Conservation (phyloP, 345 rosid species). For the Rhizophora mangle region DNA sequence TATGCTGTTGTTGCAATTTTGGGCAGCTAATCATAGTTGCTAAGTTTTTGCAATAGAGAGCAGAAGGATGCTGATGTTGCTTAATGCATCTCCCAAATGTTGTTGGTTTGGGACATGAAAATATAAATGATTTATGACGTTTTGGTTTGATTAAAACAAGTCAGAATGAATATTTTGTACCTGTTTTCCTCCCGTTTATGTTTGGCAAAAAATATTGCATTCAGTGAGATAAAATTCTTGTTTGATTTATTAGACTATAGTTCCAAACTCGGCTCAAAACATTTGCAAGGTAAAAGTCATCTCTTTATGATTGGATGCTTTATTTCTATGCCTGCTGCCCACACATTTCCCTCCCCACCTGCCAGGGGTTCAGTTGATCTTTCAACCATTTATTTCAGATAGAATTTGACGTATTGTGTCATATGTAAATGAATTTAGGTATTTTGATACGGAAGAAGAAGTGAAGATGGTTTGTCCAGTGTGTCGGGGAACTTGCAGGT, state of each 20-base stretch:
- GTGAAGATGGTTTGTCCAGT: slow-evolving; percentile 79
- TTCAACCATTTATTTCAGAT: slow-evolving; percentile 9
- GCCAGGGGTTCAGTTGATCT: slow-evolving; percentile 34
- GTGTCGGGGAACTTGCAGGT: slow-evolving; percentile 75
- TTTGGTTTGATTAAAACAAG: too few species aligned
- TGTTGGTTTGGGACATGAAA: too few species aligned
- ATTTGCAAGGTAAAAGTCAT: neutral
- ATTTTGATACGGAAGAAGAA: slow-evolving; percentile 62
- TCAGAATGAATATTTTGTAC: too few species aligned
- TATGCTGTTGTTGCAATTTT: too few species aligned
- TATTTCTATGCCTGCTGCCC: slow-evolving; percentile 33
- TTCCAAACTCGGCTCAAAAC: neutral
- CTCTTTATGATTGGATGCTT: neutral
- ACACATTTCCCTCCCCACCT: slow-evolving; percentile 61
- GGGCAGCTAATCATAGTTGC: too few species aligned
- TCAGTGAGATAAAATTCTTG: slow-evolving; percentile 1
- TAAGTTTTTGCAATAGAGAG: neutral
- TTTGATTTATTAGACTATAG: neutral
- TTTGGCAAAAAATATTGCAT: neutral
- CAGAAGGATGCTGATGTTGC: neutral
- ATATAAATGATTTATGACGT: too few species aligned
- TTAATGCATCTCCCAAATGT: neutral
- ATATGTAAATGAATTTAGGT: slow-evolving; percentile 43
- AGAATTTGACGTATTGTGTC: slow-evolving; percentile 4
- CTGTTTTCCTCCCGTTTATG: too few species aligned